These are phyloP conservation scores for Sherardia arvensis DNA, from an alignment of 257 asterid species.

Conservation along the genomic window DNA sequence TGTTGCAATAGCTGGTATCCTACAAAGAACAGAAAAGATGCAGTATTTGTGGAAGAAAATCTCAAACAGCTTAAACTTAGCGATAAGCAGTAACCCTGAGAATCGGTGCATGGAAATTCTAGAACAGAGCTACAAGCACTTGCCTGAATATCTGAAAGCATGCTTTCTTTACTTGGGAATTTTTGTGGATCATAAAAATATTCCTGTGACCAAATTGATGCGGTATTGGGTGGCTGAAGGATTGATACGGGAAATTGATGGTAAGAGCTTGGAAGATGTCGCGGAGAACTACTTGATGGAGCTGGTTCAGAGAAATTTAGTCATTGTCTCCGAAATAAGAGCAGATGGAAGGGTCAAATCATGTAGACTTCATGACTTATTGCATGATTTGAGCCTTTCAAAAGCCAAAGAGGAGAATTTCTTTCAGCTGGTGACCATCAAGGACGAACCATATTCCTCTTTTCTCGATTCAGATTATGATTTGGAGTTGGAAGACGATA, in stretches of 20 bases:
- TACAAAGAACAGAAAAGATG: too few relatives aligned
- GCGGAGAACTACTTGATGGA: constrained; percentile 5
- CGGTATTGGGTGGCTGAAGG: constrained; percentile 15
- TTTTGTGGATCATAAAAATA: background rate
- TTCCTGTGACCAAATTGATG: constrained; percentile 3
- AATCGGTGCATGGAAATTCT: background rate
- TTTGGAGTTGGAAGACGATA: background rate
- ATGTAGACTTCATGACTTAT: background rate
- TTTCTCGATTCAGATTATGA: constrained; percentile 3
- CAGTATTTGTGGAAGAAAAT: too few relatives aligned
- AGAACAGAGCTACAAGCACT: constrained; percentile 7
- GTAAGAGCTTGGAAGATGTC: background rate
- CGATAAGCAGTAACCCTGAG: background rate
- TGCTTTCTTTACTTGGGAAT: too few relatives aligned
- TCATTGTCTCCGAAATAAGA: background rate
- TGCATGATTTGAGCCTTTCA: background rate
- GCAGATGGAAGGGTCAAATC: constrained; percentile 1
- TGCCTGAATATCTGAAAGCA: constrained; percentile 8
- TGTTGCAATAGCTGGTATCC: too few relatives aligned
- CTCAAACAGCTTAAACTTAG: too few relatives aligned
- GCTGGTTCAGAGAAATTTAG: background rate
- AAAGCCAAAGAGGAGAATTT: constrained; percentile 2
- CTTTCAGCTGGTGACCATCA: background rate
- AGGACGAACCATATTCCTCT: constrained; percentile 4
- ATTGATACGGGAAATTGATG: background rate